Evolutionary conservation across 768 basidiomycete genomes (phyloP).

Genomic region (Phallus indusiatus): DNA sequence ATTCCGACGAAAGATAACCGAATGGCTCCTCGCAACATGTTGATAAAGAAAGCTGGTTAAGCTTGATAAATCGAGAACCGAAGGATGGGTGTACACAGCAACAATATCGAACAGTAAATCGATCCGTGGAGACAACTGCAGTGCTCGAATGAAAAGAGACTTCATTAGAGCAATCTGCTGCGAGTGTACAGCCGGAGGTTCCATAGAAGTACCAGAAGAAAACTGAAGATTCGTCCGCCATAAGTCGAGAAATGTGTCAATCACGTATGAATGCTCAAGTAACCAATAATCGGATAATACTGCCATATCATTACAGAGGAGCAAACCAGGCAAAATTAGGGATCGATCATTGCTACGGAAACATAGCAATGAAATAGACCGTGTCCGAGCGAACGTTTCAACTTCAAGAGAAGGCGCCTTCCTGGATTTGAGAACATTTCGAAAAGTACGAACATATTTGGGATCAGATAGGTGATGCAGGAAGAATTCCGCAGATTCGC

Average conservation of each 20-base stretch:
- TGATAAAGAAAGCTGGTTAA: constrained; percentile 79
- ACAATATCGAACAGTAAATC: constrained; percentile 86
- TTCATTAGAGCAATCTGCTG: constrained; percentile 59
- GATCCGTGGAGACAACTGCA: constrained; percentile 65
- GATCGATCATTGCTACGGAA: constrained; percentile 40
- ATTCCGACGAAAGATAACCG: constrained; percentile 64
- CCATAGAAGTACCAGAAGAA: neutral
- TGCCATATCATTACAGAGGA: constrained; percentile 69
- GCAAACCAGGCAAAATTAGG: constrained; percentile 59
- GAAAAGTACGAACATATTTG: constrained; percentile 70
- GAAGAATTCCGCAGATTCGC: constrained; percentile 80
- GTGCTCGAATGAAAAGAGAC: constrained; percentile 65
- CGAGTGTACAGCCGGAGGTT: constrained; percentile 7
- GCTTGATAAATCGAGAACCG: constrained; percentile 72
- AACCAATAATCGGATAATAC: constrained; percentile 64
- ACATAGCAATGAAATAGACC: constrained; percentile 40
- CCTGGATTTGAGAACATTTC: constrained; percentile 72
- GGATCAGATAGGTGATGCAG: constrained; percentile 68
- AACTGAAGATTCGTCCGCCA: constrained; percentile 50
- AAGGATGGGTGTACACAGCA: constrained; percentile 66
- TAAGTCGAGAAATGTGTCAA: constrained; percentile 61
- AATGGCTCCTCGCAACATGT: constrained; percentile 68
- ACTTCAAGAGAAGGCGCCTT: constrained; percentile 65
- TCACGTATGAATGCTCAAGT: constrained; percentile 49
- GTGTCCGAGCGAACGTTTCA: constrained; percentile 55